These are phyloP conservation scores for Cytospora piceae DNA, from an alignment of 2,329 filamentous ascomycete species.

Conservation along the genomic window DNA sequence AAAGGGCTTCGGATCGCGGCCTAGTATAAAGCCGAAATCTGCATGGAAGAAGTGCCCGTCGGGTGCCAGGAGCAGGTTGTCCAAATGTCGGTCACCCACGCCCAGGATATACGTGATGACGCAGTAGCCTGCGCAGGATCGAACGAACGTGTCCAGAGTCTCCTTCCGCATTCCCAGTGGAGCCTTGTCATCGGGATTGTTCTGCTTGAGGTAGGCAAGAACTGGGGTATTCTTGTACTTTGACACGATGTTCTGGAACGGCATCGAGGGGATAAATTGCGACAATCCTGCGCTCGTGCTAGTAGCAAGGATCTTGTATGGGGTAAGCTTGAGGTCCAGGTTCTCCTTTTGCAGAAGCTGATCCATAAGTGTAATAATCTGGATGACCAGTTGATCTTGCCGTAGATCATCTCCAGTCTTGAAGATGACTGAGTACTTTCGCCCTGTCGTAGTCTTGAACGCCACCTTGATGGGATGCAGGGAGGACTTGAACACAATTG, in stretches of 20 bases:
- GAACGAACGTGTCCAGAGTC: slow-evolving; percentile 91
- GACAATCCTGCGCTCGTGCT: slow-evolving; percentile 87
- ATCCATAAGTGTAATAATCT: slow-evolving; percentile 97
- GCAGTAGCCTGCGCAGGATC: slow-evolving; percentile 95
- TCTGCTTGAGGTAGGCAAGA: slow-evolving; percentile 81
- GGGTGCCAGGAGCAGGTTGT: slow-evolving; percentile 89
- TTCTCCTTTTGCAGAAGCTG: slow-evolving; percentile 94
- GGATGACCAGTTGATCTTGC: slow-evolving; percentile 96
- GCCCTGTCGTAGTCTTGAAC: slow-evolving; percentile 79
- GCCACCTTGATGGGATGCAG: slow-evolving; percentile 88
- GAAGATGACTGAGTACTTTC: slow-evolving; percentile 90
- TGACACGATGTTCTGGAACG: slow-evolving; percentile 78
- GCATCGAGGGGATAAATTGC: slow-evolving; percentile 89
- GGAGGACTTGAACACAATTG: slow-evolving; percentile 93
- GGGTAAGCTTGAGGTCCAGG: slow-evolving; percentile 89
- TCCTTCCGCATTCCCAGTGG: slow-evolving; percentile 88
- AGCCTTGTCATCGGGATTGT: slow-evolving; percentile 84
- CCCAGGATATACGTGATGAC: slow-evolving; percentile 98
- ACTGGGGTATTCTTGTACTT: slow-evolving; percentile 73
- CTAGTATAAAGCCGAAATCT: slow-evolving; percentile 97
- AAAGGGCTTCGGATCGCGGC: slow-evolving; percentile 95
- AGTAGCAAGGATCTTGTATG: slow-evolving; percentile 95
- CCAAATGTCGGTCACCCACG: slow-evolving; percentile 92
- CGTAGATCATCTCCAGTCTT: slow-evolving; percentile 96
- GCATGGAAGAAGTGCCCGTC: slow-evolving; percentile 97